Conservation (phyloP, 108 stramenopile genomes). For the Fragilariopsis cylindrus region DNA sequence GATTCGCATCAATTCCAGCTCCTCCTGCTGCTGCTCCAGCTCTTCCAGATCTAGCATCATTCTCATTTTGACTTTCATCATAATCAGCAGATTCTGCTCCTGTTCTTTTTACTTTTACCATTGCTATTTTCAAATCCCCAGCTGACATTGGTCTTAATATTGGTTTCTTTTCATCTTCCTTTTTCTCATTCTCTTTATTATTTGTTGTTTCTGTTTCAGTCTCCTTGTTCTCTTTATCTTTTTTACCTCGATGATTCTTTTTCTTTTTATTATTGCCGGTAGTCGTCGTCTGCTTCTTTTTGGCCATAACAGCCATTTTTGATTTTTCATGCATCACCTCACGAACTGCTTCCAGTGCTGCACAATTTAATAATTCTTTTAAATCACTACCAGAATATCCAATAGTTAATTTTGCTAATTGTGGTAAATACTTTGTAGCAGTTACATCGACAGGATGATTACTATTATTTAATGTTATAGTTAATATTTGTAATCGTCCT, state of each 20-base stretch:
- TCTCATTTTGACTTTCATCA: conserved; percentile 16
- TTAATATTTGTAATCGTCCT: conserved; percentile 82
- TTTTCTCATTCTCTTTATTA: conserved; percentile 15
- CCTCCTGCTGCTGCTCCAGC: not conserved
- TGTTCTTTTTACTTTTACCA: conserved; percentile 77
- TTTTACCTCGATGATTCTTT: not conserved
- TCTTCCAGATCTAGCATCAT: too few relatives aligned
- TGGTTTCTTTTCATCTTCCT: conserved; percentile 25
- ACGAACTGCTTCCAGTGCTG: conserved; percentile 85
- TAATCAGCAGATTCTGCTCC: conserved; percentile 74
- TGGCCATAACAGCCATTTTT: conserved; percentile 44
- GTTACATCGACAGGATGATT: conserved; percentile 40
- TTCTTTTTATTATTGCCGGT: conserved; percentile 5
- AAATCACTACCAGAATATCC: conserved; percentile 95
- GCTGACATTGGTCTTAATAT: conserved; percentile 58
- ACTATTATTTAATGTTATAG: conserved; percentile 61
- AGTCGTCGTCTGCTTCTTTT: conserved; percentile 10
- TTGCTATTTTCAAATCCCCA: conserved; percentile 62
- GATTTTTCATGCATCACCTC: conserved; percentile 76
- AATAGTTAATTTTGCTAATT: conserved; percentile 63
- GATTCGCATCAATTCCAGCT: conserved; percentile 1
- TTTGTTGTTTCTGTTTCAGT: conserved; percentile 24
- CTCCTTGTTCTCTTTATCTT: not conserved
- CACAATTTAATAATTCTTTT: conserved; percentile 93
- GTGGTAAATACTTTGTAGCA: conserved; percentile 52